Conservation (phyloP, 2,329 filamentous ascomycete species). For the Fusarium sublunatum region DNA sequence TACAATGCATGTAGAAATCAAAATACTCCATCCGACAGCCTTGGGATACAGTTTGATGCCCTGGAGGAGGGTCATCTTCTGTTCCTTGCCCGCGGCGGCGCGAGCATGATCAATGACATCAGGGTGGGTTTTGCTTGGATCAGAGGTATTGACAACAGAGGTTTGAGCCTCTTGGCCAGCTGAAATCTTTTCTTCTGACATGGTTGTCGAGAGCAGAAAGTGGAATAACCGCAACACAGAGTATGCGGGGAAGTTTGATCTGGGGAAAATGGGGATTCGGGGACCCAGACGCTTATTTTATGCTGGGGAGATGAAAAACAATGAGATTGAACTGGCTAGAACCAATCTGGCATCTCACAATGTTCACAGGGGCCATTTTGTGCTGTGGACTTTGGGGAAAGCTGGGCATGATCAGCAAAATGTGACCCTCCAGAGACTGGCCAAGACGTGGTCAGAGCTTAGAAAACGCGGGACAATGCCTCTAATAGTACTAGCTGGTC, state of each 20-base stretch:
- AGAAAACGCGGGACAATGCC: constrained; percentile 11
- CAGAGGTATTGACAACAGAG: neutral
- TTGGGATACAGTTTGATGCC: constrained; percentile 40
- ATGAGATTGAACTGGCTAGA: neutral
- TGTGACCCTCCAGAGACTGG: constrained; percentile 1
- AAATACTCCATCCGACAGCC: constrained; percentile 36
- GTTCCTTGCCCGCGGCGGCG: constrained; percentile 34
- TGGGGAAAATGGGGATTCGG: constrained; percentile 20
- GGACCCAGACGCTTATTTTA: constrained; percentile 22
- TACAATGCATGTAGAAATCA: constrained; percentile 41
- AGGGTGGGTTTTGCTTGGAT: constrained; percentile 36
- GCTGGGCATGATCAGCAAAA: constrained; percentile 4
- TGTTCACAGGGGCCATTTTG: too few species aligned
- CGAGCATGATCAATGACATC: constrained; percentile 39
- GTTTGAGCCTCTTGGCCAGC: constrained; percentile 16
- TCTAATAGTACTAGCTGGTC: constrained; percentile 15
- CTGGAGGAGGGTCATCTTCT: constrained; percentile 41
- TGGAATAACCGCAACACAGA: neutral
- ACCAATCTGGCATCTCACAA: too few species aligned
- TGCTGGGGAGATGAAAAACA: neutral
- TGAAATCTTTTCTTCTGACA: constrained; percentile 31
- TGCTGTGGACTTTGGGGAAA: constrained; percentile 9
- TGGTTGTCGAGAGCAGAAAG: neutral
- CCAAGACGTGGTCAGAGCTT: neutral
- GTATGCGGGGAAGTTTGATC: constrained; percentile 25